Evolutionary conservation across 2,329 filamentous ascomycete genomes (phyloP), one percentile per base, ranked within the genome.

Genomic region (Chaetothyriales sp.): DNA sequence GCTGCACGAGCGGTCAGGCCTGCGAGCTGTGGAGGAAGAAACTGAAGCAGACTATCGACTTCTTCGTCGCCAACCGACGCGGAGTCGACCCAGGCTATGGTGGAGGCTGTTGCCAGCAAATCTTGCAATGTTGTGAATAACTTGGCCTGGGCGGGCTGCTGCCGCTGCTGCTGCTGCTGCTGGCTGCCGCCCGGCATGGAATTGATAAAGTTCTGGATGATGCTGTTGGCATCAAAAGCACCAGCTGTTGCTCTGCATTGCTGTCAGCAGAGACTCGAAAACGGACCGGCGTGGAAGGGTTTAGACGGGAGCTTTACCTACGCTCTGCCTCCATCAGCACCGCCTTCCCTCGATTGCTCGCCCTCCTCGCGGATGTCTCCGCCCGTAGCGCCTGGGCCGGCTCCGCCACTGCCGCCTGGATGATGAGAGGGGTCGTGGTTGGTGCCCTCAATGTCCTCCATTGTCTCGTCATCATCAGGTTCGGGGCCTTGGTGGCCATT

Each of bases 321-420:
- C 92, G 90, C 92, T 95, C 92, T 82, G 73, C 87, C 94, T 65
- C 94, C 92, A 71, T 97, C 92, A 62, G 88, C 88, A 66, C 94
- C 92, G 55, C 90, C 92, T 70, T 95, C 89, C 72, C 94, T 79
- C 58, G 90, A 81, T 61, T 81, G 82, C 68, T 88, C 82, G 53
- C 92, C 92, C 69, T 97, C 92, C 68, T 94, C 83, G 69, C 89
- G 81, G 61, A 95, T 73, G 66, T 98, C 90, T 58, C 89, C 90
- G 52, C 90, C 90, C 2, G 89, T 95, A 50, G 89, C 89, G 69
- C 78, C 89, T 51, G 86, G 73, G 33, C 89, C 89, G 55, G 89
- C 89, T 58, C 89, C 89, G 55, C 89, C 89, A 60, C 81, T 83
- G 58, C 77, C 79, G 54, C 75, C 72, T 60, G 74, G 74, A 62